Base-by-base conservation (phyloP, 176 grass and related monocot genomes). In the Paspalum notatum region DNA sequence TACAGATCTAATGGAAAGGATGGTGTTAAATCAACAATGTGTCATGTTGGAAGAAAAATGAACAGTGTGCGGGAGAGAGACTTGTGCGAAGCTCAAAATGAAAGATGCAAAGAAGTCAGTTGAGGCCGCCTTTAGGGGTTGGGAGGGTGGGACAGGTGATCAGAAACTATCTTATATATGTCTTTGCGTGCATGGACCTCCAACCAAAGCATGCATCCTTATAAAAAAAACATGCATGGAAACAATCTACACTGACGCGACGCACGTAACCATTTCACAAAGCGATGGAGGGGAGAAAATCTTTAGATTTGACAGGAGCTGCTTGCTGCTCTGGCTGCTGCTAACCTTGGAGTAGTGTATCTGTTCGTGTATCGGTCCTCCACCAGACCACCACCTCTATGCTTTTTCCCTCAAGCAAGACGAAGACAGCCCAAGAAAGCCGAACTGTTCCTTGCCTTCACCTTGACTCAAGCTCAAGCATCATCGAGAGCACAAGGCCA, bases 61-160 rank as follows among this genome's bases (percentile, higher is more conserved):
- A 84, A 21, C 16, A 38, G 5, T 47, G 37, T 45, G n/a, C 27
- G 3, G 12, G 71, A 77, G 37, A 37, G 66, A 27, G 85, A 38
- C 14, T 13, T 41, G 5, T 66, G 64, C 16, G 24, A 54, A 44
- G n/a, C n/a, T n/a, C 70, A 46, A 24, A 49, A 50, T 8, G 43
- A 68, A 68, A 56, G 53, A 40, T 37, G 51, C 22, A 45, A 80
- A 57, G 14, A 80, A 58, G 62, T 81, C 14, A 71, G 46, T 26
- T 51, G 68, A 37, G 68, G 68, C 45, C 24, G 48, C 24, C 68
- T 71, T 66, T 77, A 63, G 20, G 48, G 68, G 68, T 52, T 65
- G 58, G 61, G 86, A 79, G 26, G 86, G 80, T 88, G 80, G 80
- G 66, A 78, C 51, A 83, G 86, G 74, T 88, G 86, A 88, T 79